Percentiles rank a stretch among this genome's conserved stretches.
phyloP scores from a whole-genome alignment of 768 basidiomycete species.

The Podaxis pistillaris region DNA sequence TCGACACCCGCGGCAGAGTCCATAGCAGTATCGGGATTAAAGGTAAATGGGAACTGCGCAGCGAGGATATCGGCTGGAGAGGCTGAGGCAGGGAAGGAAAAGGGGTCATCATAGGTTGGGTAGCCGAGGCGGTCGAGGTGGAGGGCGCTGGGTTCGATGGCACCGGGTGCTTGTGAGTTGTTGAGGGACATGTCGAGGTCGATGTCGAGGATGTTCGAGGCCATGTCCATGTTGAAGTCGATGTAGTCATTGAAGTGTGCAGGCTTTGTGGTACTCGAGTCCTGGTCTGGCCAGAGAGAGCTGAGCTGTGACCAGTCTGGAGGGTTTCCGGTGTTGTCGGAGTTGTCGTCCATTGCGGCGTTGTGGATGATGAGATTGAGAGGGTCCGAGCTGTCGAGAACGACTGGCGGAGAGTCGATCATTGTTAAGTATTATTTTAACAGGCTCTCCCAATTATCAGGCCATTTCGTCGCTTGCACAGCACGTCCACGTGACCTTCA shows the following conservation, averaged over 20 bases:
- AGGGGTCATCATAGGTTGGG: constrained; percentile 26
- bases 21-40: constrained; percentile 27
- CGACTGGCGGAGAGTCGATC: not conserved
- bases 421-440: no score
- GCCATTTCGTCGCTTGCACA: constrained; percentile 2
- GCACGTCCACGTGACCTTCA: not conserved
- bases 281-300: constrained; percentile 43
- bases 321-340: constrained; percentile 23
- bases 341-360: constrained; percentile 32
- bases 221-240: constrained; percentile 38
- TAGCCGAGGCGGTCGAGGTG: constrained; percentile 40
- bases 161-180: constrained; percentile 36
- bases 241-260: constrained; percentile 42
- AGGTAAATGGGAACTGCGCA: constrained; percentile 39
- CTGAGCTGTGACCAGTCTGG: constrained; percentile 58
- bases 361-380: constrained; percentile 57
- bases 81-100: constrained; percentile 19
- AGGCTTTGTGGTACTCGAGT: constrained; percentile 34
- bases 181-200: constrained; percentile 43
- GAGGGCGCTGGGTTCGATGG: constrained; percentile 63
- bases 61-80: constrained; percentile 25
- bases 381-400: constrained; percentile 54
- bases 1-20: constrained; percentile 25
- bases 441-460: not conserved
- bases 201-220: constrained; percentile 32